Evolutionary conservation across 768 basidiomycete species (phyloP), one percentile per base, ranked within the genome.

Genomic region (Xanthoconium stramineum): DNA sequence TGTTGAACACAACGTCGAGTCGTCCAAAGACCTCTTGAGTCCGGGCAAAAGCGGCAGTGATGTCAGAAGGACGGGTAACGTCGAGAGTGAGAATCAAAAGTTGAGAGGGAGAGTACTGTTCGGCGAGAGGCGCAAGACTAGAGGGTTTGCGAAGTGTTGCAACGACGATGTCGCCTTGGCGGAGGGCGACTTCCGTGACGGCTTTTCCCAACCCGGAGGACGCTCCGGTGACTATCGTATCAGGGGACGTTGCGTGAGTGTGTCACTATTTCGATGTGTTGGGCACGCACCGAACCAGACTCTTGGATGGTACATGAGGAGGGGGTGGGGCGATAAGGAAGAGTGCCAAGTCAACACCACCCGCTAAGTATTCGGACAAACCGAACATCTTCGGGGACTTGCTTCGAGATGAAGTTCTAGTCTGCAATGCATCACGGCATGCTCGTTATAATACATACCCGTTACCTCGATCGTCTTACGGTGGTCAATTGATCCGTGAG

Each of bases 1-100:
- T 80, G 64, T 72, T 77, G 64, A 74, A 73, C 5, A 79, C 77
- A 46, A 78, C 74, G 54, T 79, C 78, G 29, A 78, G 63, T 14
- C 73, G 57, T 3, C 75, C 74, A 61, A 78, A 78, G 8, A 57
- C 56, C 10, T 66, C 62, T 37, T 66, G 66, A 0, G 72, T 68
- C 14, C 53, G 53, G 0, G 53, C 51, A 52, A 80, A 78, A 1
- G 71, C 76, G 3, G 59, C 57, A 9, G 47, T 39, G 47, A 79
- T 70, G 2, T 76, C 68, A 5, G 59, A 45, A 3, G 46, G 58
- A 4, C 54, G 57, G 20, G 70, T 69, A 30, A 80, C 77, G 56
- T 80, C 77, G 42, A 79, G 63, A 47, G 67, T 64, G 56, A 77
- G 58, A 43, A 75, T 55, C 42, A 75, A 65, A 2, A 79, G 68